Evolutionary conservation across 345 rosid species (phyloP).

Genomic region (Arabis alpina): DNA sequence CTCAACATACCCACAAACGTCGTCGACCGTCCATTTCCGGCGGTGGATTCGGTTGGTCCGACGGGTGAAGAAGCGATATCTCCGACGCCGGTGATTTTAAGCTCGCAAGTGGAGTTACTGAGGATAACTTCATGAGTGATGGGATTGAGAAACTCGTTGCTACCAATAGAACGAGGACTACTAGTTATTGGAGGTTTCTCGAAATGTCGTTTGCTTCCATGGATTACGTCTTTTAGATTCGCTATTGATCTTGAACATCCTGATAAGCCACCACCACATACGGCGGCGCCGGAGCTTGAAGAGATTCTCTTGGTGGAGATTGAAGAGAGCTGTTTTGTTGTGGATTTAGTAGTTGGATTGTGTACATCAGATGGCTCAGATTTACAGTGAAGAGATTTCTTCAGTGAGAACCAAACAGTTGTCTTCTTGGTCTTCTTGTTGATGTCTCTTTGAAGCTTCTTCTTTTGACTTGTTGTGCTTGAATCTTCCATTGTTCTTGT

Average conservation of each 20-base stretch:
- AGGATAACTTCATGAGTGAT: constrained; percentile 93
- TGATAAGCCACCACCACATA: constrained; percentile 66
- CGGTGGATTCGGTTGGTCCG: constrained; percentile 34
- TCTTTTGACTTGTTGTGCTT: constrained; percentile 39
- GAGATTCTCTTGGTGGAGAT: constrained; percentile 58
- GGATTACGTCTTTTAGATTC: constrained; percentile 95
- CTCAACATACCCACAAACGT: constrained; percentile 79
- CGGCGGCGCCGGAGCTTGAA: constrained; percentile 34
- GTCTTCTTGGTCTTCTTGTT: constrained; percentile 57
- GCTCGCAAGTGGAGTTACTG: constrained; percentile 92
- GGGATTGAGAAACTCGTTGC: constrained; percentile 98
- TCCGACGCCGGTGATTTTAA: constrained; percentile 86
- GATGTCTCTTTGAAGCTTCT: constrained; percentile 35
- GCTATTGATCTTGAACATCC: constrained; percentile 99
- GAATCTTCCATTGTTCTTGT: constrained; percentile 41
- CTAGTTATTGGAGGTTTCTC: constrained; percentile 83
- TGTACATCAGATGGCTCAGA: constrained; percentile 64
- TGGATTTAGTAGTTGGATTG: constrained; percentile 53
- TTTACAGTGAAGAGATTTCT: constrained; percentile 68
- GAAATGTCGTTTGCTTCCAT: constrained; percentile 93
- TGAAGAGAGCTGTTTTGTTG: constrained; percentile 55
- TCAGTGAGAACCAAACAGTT: constrained; percentile 72
- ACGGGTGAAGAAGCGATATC: constrained; percentile 61
- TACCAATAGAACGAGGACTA: constrained; percentile 97
- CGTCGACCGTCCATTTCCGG: constrained; percentile 49